Conservation (phyloP, 495 filamentous ascomycete genomes). For the Aspergillus indologenus region DNA sequence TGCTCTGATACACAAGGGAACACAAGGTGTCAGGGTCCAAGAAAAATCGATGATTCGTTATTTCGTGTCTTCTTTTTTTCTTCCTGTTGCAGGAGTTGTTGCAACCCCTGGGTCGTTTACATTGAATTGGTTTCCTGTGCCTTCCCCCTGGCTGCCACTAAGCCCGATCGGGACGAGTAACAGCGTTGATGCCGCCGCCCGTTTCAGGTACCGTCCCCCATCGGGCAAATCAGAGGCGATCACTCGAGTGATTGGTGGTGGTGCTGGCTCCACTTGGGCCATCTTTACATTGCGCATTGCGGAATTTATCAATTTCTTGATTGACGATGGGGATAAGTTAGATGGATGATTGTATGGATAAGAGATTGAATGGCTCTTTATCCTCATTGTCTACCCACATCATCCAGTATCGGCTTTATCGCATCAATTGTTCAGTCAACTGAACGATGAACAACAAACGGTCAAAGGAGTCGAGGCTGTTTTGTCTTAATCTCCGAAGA, state of each 20-base stretch:
- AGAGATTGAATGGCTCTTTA: neutral
- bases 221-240: constrained; percentile 1
- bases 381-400: neutral
- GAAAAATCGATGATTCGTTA: neutral
- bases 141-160: constrained; percentile 7
- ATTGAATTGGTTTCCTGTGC: neutral
- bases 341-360: neutral
- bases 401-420: neutral
- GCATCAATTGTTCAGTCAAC: neutral
- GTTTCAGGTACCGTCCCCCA: constrained; percentile 9
- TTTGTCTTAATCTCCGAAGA: neutral
- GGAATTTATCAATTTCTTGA: neutral
- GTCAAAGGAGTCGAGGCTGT: neutral
- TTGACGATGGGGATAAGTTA: neutral
- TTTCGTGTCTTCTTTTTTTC: neutral
- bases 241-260: neutral
- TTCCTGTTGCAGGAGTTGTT: neutral
- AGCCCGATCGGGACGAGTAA: neutral
- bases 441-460: neutral
- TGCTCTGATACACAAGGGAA: neutral
- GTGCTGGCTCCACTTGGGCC: neutral
- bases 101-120: neutral
- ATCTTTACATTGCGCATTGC: neutral
- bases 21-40: neutral
- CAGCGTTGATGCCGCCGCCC: constrained; percentile 7